Conservation (phyloP, 2,329 filamentous ascomycete species). For the Claviceps maximensis region DNA sequence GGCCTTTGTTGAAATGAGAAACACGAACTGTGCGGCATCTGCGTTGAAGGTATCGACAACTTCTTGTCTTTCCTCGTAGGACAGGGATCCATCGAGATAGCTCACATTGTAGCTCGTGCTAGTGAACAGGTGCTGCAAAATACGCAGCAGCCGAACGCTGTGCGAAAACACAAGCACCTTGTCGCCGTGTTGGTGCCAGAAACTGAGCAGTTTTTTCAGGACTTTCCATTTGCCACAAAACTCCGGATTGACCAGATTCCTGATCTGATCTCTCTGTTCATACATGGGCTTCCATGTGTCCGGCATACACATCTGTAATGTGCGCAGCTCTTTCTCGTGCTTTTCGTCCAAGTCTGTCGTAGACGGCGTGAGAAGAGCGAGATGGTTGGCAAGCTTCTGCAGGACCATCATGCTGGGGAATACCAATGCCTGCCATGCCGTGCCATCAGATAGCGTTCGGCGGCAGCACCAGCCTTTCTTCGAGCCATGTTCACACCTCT, state of each 20-base stretch:
- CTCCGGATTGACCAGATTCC: slow-evolving; percentile 71
- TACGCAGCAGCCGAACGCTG: slow-evolving; percentile 70
- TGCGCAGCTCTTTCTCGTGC: slow-evolving; percentile 62
- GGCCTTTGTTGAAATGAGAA: slow-evolving; percentile 86
- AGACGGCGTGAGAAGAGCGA: slow-evolving; percentile 72
- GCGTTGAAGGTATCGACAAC: slow-evolving; percentile 87
- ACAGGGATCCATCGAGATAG: slow-evolving; percentile 77
- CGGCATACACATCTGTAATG: slow-evolving; percentile 62
- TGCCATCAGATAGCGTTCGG: slow-evolving; percentile 43
- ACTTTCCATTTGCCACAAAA: slow-evolving; percentile 98
- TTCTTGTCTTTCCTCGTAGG: slow-evolving; percentile 68
- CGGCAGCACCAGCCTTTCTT: slow-evolving; percentile 70
- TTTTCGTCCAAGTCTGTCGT: slow-evolving; percentile 53
- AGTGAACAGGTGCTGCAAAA: slow-evolving; percentile 74
- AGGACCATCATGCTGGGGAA: slow-evolving; percentile 75
- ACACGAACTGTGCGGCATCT: slow-evolving; percentile 78
- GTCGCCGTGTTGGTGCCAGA: slow-evolving; percentile 82
- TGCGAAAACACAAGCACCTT: slow-evolving; percentile 96
- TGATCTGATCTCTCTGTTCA: slow-evolving; percentile 60
- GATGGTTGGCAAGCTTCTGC: slow-evolving; percentile 82
- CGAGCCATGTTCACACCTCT: slow-evolving; percentile 54
- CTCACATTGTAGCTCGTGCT: slow-evolving; percentile 83
- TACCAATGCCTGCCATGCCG: slow-evolving; percentile 60
- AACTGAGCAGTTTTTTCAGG: slow-evolving; percentile 68
- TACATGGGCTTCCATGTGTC: slow-evolving; percentile 64